Evolutionary conservation across 2,329 filamentous ascomycete species (phyloP), one percentile per base, ranked within the genome.

Genomic region (Aspergillus proliferans): DNA sequence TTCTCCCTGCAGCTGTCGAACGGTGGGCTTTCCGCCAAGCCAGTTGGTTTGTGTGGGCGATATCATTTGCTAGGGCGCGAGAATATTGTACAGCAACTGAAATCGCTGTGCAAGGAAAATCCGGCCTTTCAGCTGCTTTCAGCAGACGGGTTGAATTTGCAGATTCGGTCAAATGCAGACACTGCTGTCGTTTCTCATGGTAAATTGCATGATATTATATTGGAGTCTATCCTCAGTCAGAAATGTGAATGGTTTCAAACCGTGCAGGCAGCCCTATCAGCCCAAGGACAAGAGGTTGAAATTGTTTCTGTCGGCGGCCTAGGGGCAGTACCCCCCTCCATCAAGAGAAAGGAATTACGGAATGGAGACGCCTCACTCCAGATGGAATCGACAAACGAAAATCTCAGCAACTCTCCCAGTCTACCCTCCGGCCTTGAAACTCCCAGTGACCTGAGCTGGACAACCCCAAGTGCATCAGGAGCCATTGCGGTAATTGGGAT

Each of bases 401-500:
- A 15, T 15, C 15, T 15, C 15, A 15, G 15, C 15, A 15, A 15
- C 15, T 15, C 15, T 15, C 15, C 15, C 15, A 15, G 15, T 15
- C 15, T 15, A 15, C 15, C 15, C 15, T 15, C 15, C 15, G 15
- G 15, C 15, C 15, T 15, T 15, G 15, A 15, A 15, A 15, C 15
- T 15, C 15, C 15, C 15, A 15, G 15, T 15, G 15, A 15, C 15
- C 15, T 15, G 15, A 15, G 15, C 15, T 15, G 15, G 15, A 15
- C 15, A 15, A 15, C 15, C 15, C 15, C 15, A 15, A 15, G 15
- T 15, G 15, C 15, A 15, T 15, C 15, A 15, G 15, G 15, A 15
- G 15, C 15, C 15, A 61, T 67, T 10, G 65, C 65, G 8, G 51
- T 68, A 10, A 49, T 66, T 10, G 64, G 65, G 2, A 66, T 67